Conservation (phyloP, 1,284 basidiomycete genomes). For the Mycena citricolor region DNA sequence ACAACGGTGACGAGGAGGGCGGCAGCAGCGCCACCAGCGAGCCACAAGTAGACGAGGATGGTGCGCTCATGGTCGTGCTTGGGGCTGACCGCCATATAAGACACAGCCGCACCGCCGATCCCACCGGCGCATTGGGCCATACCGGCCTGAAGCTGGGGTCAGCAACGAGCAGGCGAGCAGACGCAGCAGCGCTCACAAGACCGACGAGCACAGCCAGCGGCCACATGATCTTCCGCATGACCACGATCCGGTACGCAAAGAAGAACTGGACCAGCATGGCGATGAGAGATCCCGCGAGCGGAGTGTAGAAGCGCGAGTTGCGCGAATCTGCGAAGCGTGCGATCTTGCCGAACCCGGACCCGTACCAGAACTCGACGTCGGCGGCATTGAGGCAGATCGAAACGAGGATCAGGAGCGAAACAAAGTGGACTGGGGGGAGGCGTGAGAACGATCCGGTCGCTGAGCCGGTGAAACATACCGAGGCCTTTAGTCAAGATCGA, state of each 20-base stretch:
- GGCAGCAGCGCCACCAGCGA: slow-evolving; percentile 21
- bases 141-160: neutral
- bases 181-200: neutral
- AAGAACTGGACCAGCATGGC: slow-evolving; percentile 24
- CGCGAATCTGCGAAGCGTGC: slow-evolving; percentile 11
- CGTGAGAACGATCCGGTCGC: neutral
- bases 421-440: slow-evolving; percentile 13
- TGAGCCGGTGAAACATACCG: slow-evolving; percentile 8
- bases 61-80: neutral
- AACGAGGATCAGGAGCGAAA: slow-evolving; percentile 19
- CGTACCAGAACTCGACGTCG: slow-evolving; percentile 26
- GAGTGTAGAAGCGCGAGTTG: slow-evolving; percentile 19
- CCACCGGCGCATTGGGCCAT: slow-evolving; percentile 2
- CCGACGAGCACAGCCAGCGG: slow-evolving; percentile 1
- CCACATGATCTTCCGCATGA: neutral
- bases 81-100: neutral
- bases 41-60: slow-evolving; percentile 20
- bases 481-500: slow-evolving; percentile 11
- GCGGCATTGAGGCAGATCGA: slow-evolving; percentile 18
- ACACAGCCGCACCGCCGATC: neutral
- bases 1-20: slow-evolving; percentile 23
- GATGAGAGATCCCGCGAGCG: slow-evolving; percentile 21
- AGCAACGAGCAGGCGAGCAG: neutral
- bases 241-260: slow-evolving; percentile 24
- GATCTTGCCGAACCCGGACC: slow-evolving; percentile 24